phyloP scores from a whole-genome alignment of 2,329 filamentous ascomycete species.

The Xenoacremonium recifei region DNA sequence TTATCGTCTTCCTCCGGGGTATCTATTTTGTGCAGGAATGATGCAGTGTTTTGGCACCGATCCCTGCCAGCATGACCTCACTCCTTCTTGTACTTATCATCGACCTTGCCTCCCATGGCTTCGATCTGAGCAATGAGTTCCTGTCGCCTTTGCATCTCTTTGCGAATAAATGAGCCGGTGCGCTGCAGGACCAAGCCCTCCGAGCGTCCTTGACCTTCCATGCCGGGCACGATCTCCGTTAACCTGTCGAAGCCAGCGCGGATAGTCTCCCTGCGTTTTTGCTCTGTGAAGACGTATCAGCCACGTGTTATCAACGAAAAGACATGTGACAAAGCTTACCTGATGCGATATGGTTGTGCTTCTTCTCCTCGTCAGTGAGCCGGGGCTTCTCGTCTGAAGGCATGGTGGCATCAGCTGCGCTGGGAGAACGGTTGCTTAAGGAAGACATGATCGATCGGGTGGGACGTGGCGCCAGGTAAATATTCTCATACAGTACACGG shows the following conservation, averaged over 20 bases:
- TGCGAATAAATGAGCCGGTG: constrained; percentile 64
- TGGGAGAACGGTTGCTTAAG: constrained; percentile 27
- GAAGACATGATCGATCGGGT: constrained; percentile 22
- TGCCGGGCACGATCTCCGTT: constrained; percentile 75
- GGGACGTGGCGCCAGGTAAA: too few relatives aligned
- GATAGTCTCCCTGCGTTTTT: constrained; percentile 60
- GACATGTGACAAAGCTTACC: constrained; percentile 33
- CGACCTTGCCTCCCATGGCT: constrained; percentile 55
- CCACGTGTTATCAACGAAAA: background rate
- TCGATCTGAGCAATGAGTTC: constrained; percentile 59
- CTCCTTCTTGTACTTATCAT: constrained; percentile 45
- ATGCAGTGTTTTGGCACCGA: too few relatives aligned
- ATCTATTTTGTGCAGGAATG: too few relatives aligned
- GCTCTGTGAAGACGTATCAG: constrained; percentile 30
- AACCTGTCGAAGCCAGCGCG: constrained; percentile 81
- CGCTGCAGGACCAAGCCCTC: constrained; percentile 79
- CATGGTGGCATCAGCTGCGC: constrained; percentile 20
- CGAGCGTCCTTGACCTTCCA: constrained; percentile 79
- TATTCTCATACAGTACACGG: too few relatives aligned
- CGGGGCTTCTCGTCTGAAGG: constrained; percentile 43
- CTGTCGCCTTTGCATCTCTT: constrained; percentile 58
- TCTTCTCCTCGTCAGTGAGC: constrained; percentile 54
- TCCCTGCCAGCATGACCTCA: too few relatives aligned
- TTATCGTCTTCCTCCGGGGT: too few relatives aligned
- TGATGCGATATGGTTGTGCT: constrained; percentile 55